phyloP scores from a whole-genome alignment of 2,329 filamentous ascomycete genomes.

The Ceratocystis cacaofunesta region DNA sequence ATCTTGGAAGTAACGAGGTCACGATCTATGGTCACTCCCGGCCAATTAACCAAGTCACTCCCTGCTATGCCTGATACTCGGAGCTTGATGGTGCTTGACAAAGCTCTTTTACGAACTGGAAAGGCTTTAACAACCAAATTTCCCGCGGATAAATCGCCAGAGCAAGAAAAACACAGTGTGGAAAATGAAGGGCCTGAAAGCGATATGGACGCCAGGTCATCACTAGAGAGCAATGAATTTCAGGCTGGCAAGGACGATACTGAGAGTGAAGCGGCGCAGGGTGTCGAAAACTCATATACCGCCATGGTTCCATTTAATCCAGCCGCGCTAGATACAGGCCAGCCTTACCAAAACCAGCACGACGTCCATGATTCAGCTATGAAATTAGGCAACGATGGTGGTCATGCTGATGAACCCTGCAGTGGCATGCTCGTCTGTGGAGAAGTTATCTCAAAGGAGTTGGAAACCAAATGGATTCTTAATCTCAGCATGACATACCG shows the following conservation, averaged over 20 bases:
- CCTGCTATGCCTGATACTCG: background rate
- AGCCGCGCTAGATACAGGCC: background rate
- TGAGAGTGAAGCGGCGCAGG: background rate
- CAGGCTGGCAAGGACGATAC: too few species aligned
- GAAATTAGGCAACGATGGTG: background rate
- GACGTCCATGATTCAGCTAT: background rate
- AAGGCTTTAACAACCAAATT: background rate
- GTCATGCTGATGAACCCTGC: slow-evolving; percentile 5
- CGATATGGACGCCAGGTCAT: background rate
- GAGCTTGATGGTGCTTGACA: background rate
- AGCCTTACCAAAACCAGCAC: background rate
- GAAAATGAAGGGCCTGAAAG: background rate
- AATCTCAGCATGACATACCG: slow-evolving; percentile 98
- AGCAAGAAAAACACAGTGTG: background rate
- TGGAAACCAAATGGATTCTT: slow-evolving; percentile 83
- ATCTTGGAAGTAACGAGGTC: slow-evolving; percentile 22
- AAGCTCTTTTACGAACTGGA: background rate
- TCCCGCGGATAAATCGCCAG: background rate
- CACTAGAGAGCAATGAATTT: background rate
- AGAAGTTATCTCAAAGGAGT: slow-evolving; percentile 57
- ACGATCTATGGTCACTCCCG: background rate
- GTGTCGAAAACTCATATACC: background rate
- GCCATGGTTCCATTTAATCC: background rate
- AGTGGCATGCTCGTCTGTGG: slow-evolving; percentile 8
- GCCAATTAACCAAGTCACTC: background rate